Conservation (phyloP, 169 alveolate species). For the Cryptosporidium muris region DNA sequence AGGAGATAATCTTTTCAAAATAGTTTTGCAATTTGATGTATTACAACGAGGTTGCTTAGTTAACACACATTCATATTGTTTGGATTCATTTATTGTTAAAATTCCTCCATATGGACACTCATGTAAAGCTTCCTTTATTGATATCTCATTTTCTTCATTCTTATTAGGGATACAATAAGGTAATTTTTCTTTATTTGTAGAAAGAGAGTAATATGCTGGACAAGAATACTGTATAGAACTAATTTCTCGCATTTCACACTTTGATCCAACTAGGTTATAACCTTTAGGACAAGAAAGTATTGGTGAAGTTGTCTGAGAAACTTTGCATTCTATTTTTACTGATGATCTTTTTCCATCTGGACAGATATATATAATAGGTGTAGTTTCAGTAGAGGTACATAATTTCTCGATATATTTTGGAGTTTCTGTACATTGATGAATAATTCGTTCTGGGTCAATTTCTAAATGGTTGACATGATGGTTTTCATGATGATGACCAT, state of each 20-base stretch:
- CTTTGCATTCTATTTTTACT: conserved; percentile 18
- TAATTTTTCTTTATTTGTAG: conserved; percentile 10
- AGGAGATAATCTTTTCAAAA: conserved; percentile 15
- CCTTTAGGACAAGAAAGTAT: conserved; percentile 40
- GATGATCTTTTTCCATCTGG: conserved; percentile 28
- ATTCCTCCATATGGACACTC: conserved; percentile 20
- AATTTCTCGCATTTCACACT: conserved; percentile 36
- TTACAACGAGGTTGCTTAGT: conserved; percentile 21
- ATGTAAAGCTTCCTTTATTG: conserved; percentile 7
- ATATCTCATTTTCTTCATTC: background rate
- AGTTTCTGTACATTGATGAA: conserved; percentile 58
- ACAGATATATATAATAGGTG: conserved; percentile 45
- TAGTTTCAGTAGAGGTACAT: conserved; percentile 43
- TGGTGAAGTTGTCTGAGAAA: conserved; percentile 7
- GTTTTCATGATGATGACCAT: background rate
- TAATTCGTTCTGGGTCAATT: background rate
- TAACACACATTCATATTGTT: conserved; percentile 29
- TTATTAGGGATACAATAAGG: conserved; percentile 36
- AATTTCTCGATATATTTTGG: conserved; percentile 21
- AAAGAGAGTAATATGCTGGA: conserved; percentile 10
- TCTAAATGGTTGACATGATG: background rate
- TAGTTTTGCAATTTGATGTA: conserved; percentile 3
- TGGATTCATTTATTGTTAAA: conserved; percentile 6
- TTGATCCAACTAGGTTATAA: conserved; percentile 16
- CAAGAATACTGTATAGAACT: conserved; percentile 28